Percentiles rank a stretch among this genome's conserved stretches.
Evolutionary conservation across 148 eudicot species (phyloP).

Genomic region (Limonium bicolor): DNA sequence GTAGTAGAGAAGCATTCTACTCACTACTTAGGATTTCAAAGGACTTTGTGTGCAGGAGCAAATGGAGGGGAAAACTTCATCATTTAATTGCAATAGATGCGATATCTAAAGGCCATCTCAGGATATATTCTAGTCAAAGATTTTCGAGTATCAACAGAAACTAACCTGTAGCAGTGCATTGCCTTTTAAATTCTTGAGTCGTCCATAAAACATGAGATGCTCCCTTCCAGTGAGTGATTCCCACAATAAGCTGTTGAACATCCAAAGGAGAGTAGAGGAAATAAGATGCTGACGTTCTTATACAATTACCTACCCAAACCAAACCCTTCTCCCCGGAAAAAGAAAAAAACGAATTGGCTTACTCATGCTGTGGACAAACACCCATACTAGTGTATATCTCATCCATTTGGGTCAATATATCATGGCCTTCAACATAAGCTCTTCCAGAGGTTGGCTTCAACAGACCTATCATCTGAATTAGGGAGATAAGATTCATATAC

Average conservation of each 20-base stretch:
- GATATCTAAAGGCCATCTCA: too few species aligned
- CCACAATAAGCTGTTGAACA: slow-evolving; percentile 67
- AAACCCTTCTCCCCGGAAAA: too few species aligned
- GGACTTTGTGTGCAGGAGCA: too few species aligned
- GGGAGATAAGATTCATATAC: not conserved
- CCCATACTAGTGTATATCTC: slow-evolving; percentile 88
- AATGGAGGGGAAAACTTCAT: too few species aligned
- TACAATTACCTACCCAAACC: too few species aligned
- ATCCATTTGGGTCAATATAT: slow-evolving; percentile 55
- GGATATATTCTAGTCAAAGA: too few species aligned
- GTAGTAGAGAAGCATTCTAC: too few species aligned
- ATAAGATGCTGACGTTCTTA: not conserved
- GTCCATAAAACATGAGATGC: slow-evolving; percentile 83
- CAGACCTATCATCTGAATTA: slow-evolving; percentile 83
- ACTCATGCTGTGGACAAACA: slow-evolving; percentile 97
- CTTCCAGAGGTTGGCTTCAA: slow-evolving; percentile 75
- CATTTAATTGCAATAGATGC: too few species aligned
- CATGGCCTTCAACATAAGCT: slow-evolving; percentile 66
- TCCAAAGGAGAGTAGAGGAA: not conserved
- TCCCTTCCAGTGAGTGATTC: slow-evolving; percentile 80
- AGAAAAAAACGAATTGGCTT: slow-evolving; percentile 11
- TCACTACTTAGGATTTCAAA: too few species aligned
- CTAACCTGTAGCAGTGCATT: slow-evolving; percentile 45
- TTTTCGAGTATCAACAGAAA: too few species aligned
- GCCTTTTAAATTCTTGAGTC: slow-evolving; percentile 85